Percentiles rank a stretch among this genome's conserved stretches.
Conservation (phyloP, 179 eudicot genomes). For the Vitellaria paradoxa region DNA sequence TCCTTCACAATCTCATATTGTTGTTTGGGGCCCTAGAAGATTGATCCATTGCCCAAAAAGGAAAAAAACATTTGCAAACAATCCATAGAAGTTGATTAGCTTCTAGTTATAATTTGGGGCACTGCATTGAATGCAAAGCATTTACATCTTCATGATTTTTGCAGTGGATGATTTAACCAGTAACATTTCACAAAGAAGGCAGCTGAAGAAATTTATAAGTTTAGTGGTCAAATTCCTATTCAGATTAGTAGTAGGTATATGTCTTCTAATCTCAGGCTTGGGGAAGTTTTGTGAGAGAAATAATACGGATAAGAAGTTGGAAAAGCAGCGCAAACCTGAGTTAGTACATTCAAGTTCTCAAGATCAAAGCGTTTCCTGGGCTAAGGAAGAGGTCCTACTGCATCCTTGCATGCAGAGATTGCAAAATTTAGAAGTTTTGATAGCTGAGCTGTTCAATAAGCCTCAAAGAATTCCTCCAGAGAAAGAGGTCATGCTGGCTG, state of each 20-base stretch:
- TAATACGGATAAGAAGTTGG: conserved; percentile 27
- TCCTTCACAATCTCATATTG: neutral
- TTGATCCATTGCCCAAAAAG: neutral
- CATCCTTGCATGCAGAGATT: conserved; percentile 78
- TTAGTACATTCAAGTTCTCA: conserved; percentile 31
- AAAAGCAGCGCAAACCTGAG: conserved; percentile 25
- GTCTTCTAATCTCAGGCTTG: conserved; percentile 34
- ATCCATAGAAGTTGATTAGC: neutral
- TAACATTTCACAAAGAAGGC: conserved; percentile 22
- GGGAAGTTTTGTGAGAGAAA: conserved; percentile 35
- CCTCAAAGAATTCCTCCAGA: conserved; percentile 83
- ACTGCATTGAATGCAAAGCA: neutral
- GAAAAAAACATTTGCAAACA: neutral
- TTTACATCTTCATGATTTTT: conserved; percentile 14
- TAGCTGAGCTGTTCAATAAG: conserved; percentile 67
- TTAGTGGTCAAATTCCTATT: conserved; percentile 33
- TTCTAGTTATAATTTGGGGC: neutral
- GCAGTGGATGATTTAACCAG: conserved; percentile 21
- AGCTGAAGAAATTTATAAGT: conserved; percentile 19
- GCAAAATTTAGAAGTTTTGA: conserved; percentile 65
- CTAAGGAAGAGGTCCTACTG: conserved; percentile 44
- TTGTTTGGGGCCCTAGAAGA: neutral
- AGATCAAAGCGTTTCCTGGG: conserved; percentile 21
- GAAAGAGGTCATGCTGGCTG: conserved; percentile 72
- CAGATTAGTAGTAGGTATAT: conserved; percentile 52